Evolutionary conservation across 1,284 basidiomycete species (phyloP).

Genomic region (Chondrostereum purpureum): DNA sequence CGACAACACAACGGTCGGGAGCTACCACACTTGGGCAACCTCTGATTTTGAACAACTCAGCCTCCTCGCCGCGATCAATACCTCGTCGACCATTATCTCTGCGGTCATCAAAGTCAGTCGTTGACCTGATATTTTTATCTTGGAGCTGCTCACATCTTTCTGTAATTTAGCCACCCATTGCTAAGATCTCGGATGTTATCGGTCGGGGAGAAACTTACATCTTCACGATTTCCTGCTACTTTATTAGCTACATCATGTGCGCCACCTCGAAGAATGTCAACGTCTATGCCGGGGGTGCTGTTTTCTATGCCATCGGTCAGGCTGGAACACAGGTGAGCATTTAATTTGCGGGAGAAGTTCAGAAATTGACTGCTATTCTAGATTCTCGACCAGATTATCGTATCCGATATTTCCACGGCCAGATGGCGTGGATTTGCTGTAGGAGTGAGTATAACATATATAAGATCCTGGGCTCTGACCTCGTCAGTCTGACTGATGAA

Average conservation of each 20-base stretch:
- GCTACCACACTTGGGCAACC: constrained; percentile 7
- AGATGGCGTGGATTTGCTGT: constrained; percentile 65
- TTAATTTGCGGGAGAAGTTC: neutral
- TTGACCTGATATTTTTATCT: too few relatives aligned
- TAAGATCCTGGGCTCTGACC: too few relatives aligned
- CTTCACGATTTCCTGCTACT: constrained; percentile 7
- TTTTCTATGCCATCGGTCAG: constrained; percentile 8
- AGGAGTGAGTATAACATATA: constrained; percentile 2
- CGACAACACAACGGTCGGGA: constrained; percentile 7
- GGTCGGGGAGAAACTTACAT: constrained; percentile 8
- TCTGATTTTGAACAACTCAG: constrained; percentile 6
- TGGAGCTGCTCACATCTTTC: too few relatives aligned
- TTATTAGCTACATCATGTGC: constrained; percentile 5
- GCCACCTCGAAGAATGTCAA: constrained; percentile 6
- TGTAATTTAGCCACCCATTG: constrained; percentile 6
- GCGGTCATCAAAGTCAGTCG: constrained; percentile 7
- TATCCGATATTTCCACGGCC: constrained; percentile 76
- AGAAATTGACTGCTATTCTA: constrained; percentile 29
- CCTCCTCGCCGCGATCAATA: constrained; percentile 6
- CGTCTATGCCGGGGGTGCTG: constrained; percentile 7
- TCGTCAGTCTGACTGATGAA: too few relatives aligned
- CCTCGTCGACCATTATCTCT: constrained; percentile 4
- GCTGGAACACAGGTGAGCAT: constrained; percentile 5
- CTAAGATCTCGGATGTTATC: constrained; percentile 8
- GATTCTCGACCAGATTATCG: constrained; percentile 68